Percentiles rank a stretch among this genome's conserved stretches.
Conservation (phyloP, 2,329 filamentous ascomycete species). For the Fusarium aywerte region DNA sequence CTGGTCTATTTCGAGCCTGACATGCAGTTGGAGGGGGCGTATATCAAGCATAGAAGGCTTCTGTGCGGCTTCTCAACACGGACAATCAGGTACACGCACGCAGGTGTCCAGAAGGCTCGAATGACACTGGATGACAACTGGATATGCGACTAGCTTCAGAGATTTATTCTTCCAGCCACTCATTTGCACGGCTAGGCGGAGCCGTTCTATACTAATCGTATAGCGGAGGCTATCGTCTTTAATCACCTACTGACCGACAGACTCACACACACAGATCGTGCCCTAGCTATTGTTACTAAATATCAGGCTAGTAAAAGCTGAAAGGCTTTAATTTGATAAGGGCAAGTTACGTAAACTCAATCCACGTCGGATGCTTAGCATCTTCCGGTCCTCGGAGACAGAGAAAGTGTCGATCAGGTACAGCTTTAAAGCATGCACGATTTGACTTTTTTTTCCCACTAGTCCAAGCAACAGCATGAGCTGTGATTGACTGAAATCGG, state of each 20-base stretch:
- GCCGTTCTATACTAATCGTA: constrained; percentile 1
- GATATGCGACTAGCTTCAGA: background rate
- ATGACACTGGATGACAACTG: constrained; percentile 5
- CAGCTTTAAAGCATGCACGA: constrained; percentile 18
- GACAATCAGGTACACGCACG: background rate
- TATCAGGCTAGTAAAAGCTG: background rate
- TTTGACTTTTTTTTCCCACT: constrained; percentile 17
- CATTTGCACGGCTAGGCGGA: constrained; percentile 10
- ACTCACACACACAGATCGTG: constrained; percentile 10
- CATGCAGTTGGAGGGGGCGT: constrained; percentile 23
- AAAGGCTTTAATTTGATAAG: constrained; percentile 18
- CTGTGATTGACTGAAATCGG: constrained; percentile 20
- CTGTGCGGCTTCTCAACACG: constrained; percentile 17
- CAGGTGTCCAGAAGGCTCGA: background rate
- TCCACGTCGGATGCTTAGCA: constrained; percentile 15
- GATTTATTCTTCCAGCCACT: background rate
- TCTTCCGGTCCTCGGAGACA: constrained; percentile 16
- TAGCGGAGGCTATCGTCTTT: background rate
- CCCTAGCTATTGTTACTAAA: background rate
- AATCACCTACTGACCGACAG: constrained; percentile 17
- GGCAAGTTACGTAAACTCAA: constrained; percentile 26
- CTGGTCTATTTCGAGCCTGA: constrained; percentile 25
- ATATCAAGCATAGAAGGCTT: constrained; percentile 15
- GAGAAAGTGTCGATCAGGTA: constrained; percentile 32
- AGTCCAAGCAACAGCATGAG: background rate